A percentile compares a stretch with the other conserved stretches of the same genome.
Evolutionary conservation across 1,284 basidiomycete genomes (phyloP).

Genomic region (Tylopilus sp.): DNA sequence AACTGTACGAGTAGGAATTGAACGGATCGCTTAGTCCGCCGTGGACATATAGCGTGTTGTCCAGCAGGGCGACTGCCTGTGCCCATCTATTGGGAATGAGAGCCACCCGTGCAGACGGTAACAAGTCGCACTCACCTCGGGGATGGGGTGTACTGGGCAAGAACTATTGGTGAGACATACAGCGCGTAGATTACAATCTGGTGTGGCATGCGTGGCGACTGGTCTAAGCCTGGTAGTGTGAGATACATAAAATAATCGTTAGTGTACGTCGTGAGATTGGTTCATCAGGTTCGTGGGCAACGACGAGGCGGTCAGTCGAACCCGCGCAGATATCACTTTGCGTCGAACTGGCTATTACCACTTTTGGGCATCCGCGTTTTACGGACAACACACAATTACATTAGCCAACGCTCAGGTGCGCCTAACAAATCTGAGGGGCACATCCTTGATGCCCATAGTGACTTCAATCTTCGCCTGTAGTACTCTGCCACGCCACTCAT

Average conservation of each 20-base stretch:
- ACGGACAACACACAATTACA: not conserved
- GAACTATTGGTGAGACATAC: slow-evolving; percentile 16
- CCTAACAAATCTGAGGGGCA: not conserved
- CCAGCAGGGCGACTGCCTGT: slow-evolving; percentile 61
- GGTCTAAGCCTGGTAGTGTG: not conserved
- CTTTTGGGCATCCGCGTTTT: slow-evolving; percentile 12
- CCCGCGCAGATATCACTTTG: slow-evolving; percentile 1
- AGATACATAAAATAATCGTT: slow-evolving; percentile 8
- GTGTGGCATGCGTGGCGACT: slow-evolving; percentile 7
- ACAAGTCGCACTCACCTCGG: slow-evolving; percentile 18
- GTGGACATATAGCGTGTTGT: slow-evolving; percentile 64
- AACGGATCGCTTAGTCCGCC: slow-evolving; percentile 75
- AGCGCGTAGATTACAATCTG: slow-evolving; percentile 5
- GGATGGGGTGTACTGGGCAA: slow-evolving; percentile 26
- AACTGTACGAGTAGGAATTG: slow-evolving; percentile 66
- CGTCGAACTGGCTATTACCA: not conserved
- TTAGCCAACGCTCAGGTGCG: not conserved
- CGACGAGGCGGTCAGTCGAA: not conserved
- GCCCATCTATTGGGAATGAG: slow-evolving; percentile 65
- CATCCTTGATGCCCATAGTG: slow-evolving; percentile 37
- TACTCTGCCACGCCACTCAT: slow-evolving; percentile 43
- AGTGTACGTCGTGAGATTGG: slow-evolving; percentile 11
- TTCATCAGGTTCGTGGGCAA: slow-evolving; percentile 18
- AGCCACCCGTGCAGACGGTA: not conserved
- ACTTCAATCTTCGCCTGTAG: slow-evolving; percentile 39